Evolutionary conservation across 2,329 filamentous ascomycete species (phyloP), one percentile per base, ranked within the genome.

Genomic region (Colletotrichum liriopes): DNA sequence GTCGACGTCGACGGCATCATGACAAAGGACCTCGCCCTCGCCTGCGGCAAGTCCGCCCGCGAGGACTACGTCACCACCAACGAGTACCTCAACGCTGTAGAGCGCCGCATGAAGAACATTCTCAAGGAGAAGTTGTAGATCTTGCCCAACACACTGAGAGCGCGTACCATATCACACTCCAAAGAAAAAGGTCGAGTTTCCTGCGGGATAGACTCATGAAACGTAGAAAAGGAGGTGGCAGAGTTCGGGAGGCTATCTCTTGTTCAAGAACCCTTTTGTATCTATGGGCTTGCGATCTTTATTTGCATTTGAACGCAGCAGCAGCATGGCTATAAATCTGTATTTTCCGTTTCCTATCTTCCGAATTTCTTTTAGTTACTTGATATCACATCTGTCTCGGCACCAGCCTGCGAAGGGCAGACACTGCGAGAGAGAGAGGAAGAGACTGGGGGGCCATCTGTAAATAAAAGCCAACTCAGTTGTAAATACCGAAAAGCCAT

Each of bases 1-100:
- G 96, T 99, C 77, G 94, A 98, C 82, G 84, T 93, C 71, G 96
- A 98, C 81, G 94, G 94, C 74, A 93, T 98, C 86, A 99, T 98
- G 96, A 99, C 96, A 83, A 99, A 99, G 91, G 96, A 99, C 84
- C 86, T 99, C 78, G 96, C 96, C n/a, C 90, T 98, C 72, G 93
- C 95, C 60, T 96, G 94, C 82, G 96, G 96, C 79, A 95, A 95
- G 89, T 95, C 93, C 78, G 92, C 90, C 74, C 90, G 94, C 76
- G 90, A 90, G 78, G 92, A 94, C 80, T 98, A 95, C 85, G 96
- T 97, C 77, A 98, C 95, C 65, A 98, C 96, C 70, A 90, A 88
- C 77, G 93, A 97, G 86, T 99, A 98, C 87, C 86, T 99, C 80
- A 90, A 93, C 80, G 96, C 96, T 51, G 96, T 98, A 62, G 96